Base-by-base conservation (phyloP, 192 early-diverging fungal species). In the Podila horticola region DNA sequence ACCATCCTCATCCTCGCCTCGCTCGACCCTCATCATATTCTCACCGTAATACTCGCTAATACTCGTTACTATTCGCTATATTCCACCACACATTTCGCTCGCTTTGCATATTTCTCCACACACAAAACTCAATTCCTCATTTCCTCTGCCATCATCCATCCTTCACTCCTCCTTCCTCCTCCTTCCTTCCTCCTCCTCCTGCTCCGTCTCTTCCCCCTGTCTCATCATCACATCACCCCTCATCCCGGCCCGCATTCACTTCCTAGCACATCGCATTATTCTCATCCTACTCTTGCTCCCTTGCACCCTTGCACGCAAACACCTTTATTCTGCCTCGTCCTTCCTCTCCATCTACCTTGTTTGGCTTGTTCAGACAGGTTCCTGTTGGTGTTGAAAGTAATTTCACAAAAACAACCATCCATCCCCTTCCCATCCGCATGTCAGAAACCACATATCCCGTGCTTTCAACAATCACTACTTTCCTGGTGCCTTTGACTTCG, bases 301-400 rank as follows among this genome's bases (percentile, higher is more conserved):
- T 55, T 15, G 20, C 51, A 22, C 24, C 24, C 34, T 36, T 36
- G 34, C 34, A 36, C 52, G 41, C 11, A 15, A 45, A 45, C 4
- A 45, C 13, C 41, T 45, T 45, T 13, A 45, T 45, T 45, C 34
- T 36, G 34, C 6, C 11, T 20, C 52, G 5, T 55, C 15, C n/a
- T 55, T 55, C n/a, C n/a, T 55, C 52, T 55, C 52, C 52, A 26
- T 55, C 52, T 55, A 17, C 11, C 52, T 55, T 55, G 52, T 26
- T 55, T 55, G 52, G 13, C 41, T 45, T 26, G 52, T 55, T 55
- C 52, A 55, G 52, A 55, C 52, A n/a, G n/a, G 52, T 22, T 55
- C 52, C 52, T 55, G 52, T 55, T 20, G 52, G 52, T 26, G 52
- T 26, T 22, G 52, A 55, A 55, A 45, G 41, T 45, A 45, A 45